Evolutionary conservation across 495 filamentous ascomycete genomes (phyloP).

Genomic region (Annulohypoxylon maeteangense): DNA sequence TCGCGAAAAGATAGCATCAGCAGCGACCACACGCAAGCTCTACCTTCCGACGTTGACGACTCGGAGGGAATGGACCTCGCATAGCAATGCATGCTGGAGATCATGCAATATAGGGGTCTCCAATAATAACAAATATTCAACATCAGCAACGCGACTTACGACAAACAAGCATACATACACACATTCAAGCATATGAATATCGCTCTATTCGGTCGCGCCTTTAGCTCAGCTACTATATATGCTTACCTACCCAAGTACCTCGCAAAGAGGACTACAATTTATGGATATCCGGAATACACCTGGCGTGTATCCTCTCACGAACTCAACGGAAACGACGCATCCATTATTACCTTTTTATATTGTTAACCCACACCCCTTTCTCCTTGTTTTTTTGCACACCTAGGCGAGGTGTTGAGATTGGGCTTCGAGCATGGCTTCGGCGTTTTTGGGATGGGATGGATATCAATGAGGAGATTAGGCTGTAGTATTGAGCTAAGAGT

Average conservation of each 20-base stretch:
- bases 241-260: neutral
- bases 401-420: neutral
- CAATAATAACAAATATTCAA: neutral
- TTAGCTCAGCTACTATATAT: neutral
- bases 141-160: neutral
- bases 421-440: conserved; percentile 38
- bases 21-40: conserved; percentile 65
- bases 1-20: conserved; percentile 67
- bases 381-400: neutral
- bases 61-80: conserved; percentile 69
- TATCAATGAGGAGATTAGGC: neutral
- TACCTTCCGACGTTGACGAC: conserved; percentile 74
- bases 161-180: neutral
- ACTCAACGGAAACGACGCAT: conserved; percentile 22
- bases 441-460: conserved; percentile 16
- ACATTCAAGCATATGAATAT: conserved; percentile 16
- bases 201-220: conserved; percentile 8
- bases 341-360: neutral
- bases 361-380: neutral
- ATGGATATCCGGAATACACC: conserved; percentile 37
- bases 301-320: conserved; percentile 29
- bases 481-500: neutral
- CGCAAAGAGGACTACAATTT: conserved; percentile 7
- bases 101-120: neutral
- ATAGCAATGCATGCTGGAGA: conserved; percentile 26